Evolutionary conservation across 345 rosid genomes (phyloP).

Genomic region (Alliaria petiolata): DNA sequence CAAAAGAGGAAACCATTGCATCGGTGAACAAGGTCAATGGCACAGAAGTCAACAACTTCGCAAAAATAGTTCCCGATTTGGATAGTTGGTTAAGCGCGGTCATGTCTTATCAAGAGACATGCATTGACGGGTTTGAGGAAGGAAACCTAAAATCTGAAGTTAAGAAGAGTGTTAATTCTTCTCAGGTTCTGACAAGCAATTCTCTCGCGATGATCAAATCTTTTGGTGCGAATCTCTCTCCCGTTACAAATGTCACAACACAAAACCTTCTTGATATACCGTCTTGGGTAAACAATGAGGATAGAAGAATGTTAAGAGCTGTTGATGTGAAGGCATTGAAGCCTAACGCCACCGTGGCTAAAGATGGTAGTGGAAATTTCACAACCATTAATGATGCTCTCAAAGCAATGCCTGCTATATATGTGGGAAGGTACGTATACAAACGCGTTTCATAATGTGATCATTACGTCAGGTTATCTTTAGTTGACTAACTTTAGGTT

Average conservation of each 20-base stretch:
- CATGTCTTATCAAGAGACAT: conserved; percentile 67
- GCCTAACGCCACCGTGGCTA: conserved; percentile 62
- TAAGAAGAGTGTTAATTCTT: conserved; percentile 34
- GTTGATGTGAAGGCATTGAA: conserved; percentile 24
- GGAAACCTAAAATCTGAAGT: conserved; percentile 49
- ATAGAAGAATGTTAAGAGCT: conserved; percentile 55
- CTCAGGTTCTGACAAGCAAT: conserved; percentile 61
- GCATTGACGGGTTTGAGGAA: conserved; percentile 72
- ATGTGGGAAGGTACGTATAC: conserved; percentile 47
- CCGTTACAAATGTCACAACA: neutral
- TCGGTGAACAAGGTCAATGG: conserved; percentile 21
- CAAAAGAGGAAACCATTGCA: conserved; percentile 43
- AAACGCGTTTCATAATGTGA: neutral
- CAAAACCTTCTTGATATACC: conserved; percentile 55
- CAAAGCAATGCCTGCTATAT: conserved; percentile 51
- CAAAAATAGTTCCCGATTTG: conserved; percentile 36
- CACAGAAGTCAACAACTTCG: conserved; percentile 15
- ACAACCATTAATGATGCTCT: conserved; percentile 62
- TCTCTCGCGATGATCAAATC: conserved; percentile 60
- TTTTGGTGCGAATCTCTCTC: conserved; percentile 22
- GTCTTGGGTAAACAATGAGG: conserved; percentile 51
- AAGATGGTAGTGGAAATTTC: conserved; percentile 81
- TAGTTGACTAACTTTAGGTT: neutral
- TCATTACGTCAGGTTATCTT: neutral
- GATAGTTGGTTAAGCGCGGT: conserved; percentile 82